Evolutionary conservation across 1,284 basidiomycete genomes (phyloP), one percentile per base, ranked within the genome.

Genomic region (Sphagnurus paluster): DNA sequence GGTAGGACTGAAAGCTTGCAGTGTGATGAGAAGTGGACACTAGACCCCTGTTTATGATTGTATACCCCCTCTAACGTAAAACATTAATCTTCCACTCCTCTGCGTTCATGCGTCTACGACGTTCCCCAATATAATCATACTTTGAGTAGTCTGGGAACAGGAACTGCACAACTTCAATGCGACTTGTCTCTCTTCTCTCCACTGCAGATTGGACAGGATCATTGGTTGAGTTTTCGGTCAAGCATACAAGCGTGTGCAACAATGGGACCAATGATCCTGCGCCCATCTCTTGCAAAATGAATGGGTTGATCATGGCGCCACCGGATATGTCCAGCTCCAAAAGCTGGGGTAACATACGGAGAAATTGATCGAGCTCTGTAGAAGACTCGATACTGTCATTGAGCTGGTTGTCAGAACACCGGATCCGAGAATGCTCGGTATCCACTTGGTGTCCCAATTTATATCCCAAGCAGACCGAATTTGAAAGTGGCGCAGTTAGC

Each of bases 361-460:
- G 30, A 9, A 49, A 35, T 2, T 20, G 30, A 14, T 35, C 41
- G 11, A 44, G 37, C 23, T 43, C 14, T 14, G 11, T 2, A 11
- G 30, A 4, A 8, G 40, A 36, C 2, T 44, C 13, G 24, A 29
- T 24, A 5, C 16, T 11, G 16, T 44, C 47, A 20, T 32, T 32
- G 34, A 49, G 32, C 44, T 32, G 3, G 24, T 43, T 28, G 44
- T 42, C 5, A 49, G n/a, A 17, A 39, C 21, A 1, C 37, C 30
- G 14, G 47, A 49, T 13, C 38, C 29, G n/a, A 41, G 9, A 17
- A 44, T 44, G 23, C 16, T 35, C 4, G 47, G 42, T n/a, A 16
- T 23, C 47, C 47, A 49, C 2, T 28, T 2, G 11, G 14, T 9
- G 19, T 49, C 42, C 47, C 47, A 44, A 2, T n/a, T 3, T 10